Evolutionary conservation across 2,329 filamentous ascomycete species (phyloP).

Genomic region (Fusarium subtropicale): DNA sequence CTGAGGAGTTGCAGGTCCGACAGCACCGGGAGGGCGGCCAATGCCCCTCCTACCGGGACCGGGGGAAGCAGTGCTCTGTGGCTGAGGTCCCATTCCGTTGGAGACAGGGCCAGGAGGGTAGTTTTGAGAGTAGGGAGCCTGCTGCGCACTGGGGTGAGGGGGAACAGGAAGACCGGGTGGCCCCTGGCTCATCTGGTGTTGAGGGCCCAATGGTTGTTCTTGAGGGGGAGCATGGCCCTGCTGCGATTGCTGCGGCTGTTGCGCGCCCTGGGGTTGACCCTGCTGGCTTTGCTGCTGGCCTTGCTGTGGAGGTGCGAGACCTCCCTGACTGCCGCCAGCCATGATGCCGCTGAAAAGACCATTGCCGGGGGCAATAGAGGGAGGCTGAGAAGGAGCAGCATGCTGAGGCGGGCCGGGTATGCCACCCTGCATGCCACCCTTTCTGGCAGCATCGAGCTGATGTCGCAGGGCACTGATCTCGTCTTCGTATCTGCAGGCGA

Average conservation of each 20-base stretch:
- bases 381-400: constrained; percentile 82
- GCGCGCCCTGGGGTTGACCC: constrained; percentile 58
- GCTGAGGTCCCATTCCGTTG: constrained; percentile 83
- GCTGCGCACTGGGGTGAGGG: constrained; percentile 71
- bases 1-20: constrained; percentile 88
- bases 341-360: constrained; percentile 97
- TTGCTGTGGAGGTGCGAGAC: constrained; percentile 82
- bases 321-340: constrained; percentile 86
- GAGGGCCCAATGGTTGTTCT: constrained; percentile 67
- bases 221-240: constrained; percentile 72
- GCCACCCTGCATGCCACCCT: constrained; percentile 65
- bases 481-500: constrained; percentile 83
- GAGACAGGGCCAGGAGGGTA: constrained; percentile 69
- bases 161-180: constrained; percentile 73
- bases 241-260: constrained; percentile 58
- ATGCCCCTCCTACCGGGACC: constrained; percentile 82
- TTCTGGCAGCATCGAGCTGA: constrained; percentile 83
- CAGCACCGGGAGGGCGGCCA: constrained; percentile 70
- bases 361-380: constrained; percentile 89
- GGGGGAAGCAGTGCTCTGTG: constrained; percentile 86
- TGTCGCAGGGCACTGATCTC: constrained; percentile 87
- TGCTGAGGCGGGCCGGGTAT: constrained; percentile 80
- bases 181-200: constrained; percentile 75
- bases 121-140: constrained; percentile 79
- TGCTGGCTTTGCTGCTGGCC: constrained; percentile 68